These are phyloP conservation scores for Penicillium crystallinum DNA, from an alignment of 495 filamentous ascomycete genomes.

Conservation along the genomic window DNA sequence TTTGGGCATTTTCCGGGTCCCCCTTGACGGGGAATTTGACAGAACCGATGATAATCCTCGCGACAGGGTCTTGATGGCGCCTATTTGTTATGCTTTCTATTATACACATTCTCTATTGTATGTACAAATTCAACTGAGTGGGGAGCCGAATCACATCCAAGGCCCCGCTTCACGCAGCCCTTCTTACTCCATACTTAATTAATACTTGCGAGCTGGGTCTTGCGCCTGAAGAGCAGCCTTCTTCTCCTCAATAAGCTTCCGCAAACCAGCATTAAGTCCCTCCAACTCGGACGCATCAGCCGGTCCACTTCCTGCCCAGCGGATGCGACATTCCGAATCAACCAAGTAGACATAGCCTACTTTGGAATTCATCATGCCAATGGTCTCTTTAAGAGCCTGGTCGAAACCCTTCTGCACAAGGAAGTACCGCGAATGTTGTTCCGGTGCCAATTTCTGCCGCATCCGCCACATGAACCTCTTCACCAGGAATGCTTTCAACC, in stretches of 20 bases:
- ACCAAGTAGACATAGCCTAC: conserved; percentile 94
- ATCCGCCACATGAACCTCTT: conserved; percentile 60
- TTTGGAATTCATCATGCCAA: conserved; percentile 79
- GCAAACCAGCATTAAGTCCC: conserved; percentile 62
- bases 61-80: conserved; percentile 13
- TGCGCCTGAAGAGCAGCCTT: conserved; percentile 14
- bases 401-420: conserved; percentile 71
- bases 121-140: conserved; percentile 26
- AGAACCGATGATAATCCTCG: conserved; percentile 18
- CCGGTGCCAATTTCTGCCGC: conserved; percentile 47
- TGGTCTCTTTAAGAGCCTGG: conserved; percentile 65
- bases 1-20: conserved; percentile 14
- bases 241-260: conserved; percentile 61
- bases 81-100: conserved; percentile 17
- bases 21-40: conserved; percentile 9
- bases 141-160: conserved; percentile 11
- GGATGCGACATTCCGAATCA: conserved; percentile 79
- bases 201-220: conserved; percentile 15
- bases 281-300: conserved; percentile 65
- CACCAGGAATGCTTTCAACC: conserved; percentile 69
- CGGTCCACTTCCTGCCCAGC: conserved; percentile 89
- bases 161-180: background rate
- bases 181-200: background rate
- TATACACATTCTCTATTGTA: conserved; percentile 32
- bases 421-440: conserved; percentile 73